Evolutionary conservation across 2,329 filamentous ascomycete genomes (phyloP).

Genomic region (Biscogniauxia mediterranea): DNA sequence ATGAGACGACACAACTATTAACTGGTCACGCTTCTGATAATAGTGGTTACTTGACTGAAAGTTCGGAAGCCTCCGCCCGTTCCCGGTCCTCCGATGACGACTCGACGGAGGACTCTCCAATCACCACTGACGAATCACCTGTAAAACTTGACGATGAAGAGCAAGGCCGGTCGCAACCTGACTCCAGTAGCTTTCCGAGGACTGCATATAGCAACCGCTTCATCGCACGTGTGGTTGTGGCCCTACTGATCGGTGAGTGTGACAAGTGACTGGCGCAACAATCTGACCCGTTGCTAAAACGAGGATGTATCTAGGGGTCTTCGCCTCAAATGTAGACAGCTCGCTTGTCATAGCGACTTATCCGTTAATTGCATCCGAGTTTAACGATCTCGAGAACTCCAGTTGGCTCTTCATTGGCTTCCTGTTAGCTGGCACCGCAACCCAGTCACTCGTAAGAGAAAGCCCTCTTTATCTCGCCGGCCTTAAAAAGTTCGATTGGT

Average conservation of each 20-base stretch:
- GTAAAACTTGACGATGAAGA: slow-evolving; percentile 8
- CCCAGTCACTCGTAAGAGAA: slow-evolving; percentile 47
- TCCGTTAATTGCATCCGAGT: slow-evolving; percentile 58
- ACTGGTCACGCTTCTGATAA: background rate
- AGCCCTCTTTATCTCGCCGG: background rate
- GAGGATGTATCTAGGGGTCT: slow-evolving; percentile 41
- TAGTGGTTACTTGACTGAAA: background rate
- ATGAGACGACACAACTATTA: background rate
- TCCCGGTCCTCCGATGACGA: background rate
- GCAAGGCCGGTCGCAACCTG: slow-evolving; percentile 2
- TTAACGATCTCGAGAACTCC: slow-evolving; percentile 52
- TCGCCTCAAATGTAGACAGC: slow-evolving; percentile 62
- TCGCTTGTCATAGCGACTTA: slow-evolving; percentile 66
- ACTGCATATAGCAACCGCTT: slow-evolving; percentile 18
- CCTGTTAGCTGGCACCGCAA: slow-evolving; percentile 47
- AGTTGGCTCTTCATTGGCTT: slow-evolving; percentile 56
- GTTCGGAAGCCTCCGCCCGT: background rate
- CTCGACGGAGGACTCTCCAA: background rate
- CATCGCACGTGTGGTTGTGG: slow-evolving; percentile 20
- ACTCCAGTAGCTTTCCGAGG: background rate
- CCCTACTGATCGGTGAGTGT: slow-evolving; percentile 21
- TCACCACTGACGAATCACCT: background rate
- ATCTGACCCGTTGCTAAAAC: background rate
- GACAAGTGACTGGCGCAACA: no score
- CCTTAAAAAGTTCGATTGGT: background rate